phyloP scores from a whole-genome alignment of 108 stramenopile genomes.

The Fragilaria crotonensis region DNA sequence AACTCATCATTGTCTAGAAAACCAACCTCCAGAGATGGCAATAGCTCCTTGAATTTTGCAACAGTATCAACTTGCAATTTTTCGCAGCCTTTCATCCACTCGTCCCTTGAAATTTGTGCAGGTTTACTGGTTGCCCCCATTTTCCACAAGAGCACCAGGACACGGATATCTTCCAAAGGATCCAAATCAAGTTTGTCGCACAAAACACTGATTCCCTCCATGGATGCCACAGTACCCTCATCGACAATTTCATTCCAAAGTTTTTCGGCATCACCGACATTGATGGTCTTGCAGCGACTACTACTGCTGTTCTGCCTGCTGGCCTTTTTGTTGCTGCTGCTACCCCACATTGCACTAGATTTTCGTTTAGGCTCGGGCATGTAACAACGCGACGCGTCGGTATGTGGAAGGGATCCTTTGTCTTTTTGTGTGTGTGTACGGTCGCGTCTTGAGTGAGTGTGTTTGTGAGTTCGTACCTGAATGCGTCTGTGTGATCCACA shows the following conservation, averaged over 20 bases:
- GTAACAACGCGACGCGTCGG: no score
- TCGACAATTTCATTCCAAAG: slow-evolving; percentile 61
- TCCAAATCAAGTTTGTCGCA: slow-evolving; percentile 79
- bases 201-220: slow-evolving; percentile 72
- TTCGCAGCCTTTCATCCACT: slow-evolving; percentile 63
- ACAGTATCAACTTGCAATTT: slow-evolving; percentile 50
- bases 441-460: no score
- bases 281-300: no score
- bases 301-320: no score
- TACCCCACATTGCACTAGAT: no score
- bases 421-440: no score
- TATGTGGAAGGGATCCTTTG: no score
- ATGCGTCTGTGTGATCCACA: no score
- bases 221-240: slow-evolving; percentile 44
- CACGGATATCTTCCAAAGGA: slow-evolving; percentile 72
- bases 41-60: slow-evolving; percentile 44
- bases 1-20: slow-evolving; percentile 82
- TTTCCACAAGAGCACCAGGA: slow-evolving; percentile 83
- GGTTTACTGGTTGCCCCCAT: slow-evolving; percentile 77
- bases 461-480: no score
- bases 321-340: no score
- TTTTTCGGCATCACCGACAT: slow-evolving; percentile 22
- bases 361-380: no score
- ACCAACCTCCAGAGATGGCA: slow-evolving; percentile 77
- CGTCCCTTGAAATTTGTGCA: slow-evolving; percentile 64